Conservation (phyloP, 2,329 filamentous ascomycete genomes). For the Pseudocercospora cruenta region DNA sequence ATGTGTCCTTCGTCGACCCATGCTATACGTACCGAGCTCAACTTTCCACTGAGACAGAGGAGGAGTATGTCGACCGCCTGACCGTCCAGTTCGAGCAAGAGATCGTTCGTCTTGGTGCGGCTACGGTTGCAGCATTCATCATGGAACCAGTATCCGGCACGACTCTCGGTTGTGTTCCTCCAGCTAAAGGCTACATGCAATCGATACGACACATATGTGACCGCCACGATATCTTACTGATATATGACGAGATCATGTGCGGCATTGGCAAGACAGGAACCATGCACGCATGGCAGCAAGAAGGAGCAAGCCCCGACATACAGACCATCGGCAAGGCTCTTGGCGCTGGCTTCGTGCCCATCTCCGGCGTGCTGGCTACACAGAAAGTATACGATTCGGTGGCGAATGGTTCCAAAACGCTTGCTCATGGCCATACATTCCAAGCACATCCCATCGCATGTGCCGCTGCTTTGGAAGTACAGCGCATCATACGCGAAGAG, state of each 20-base stretch:
- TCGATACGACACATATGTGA: conserved; percentile 49
- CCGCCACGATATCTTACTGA: conserved; percentile 23
- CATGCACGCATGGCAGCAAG: no score
- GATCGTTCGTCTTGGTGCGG: conserved; percentile 46
- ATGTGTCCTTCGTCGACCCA: conserved; percentile 34
- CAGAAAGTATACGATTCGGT: no score
- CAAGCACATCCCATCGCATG: conserved; percentile 52
- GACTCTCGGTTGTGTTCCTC: no score
- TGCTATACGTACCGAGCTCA: conserved; percentile 43
- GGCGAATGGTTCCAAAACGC: conserved; percentile 21
- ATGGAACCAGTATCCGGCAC: no score
- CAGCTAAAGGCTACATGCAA: conserved; percentile 29
- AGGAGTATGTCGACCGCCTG: conserved; percentile 46
- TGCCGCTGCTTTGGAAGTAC: no score
- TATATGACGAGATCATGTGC: no score
- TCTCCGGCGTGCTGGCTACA: no score
- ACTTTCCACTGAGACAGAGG: conserved; percentile 41
- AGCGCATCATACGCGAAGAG: conserved; percentile 11
- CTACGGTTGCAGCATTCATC: no score
- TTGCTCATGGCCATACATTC: conserved; percentile 47
- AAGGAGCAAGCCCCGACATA: no score
- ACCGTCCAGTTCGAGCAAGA: conserved; percentile 53
- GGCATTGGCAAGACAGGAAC: no score
- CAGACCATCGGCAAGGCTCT: no score
- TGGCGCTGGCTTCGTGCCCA: no score